phyloP scores from a whole-genome alignment of 2,329 filamentous ascomycete genomes.

The Epichloe festucae region DNA sequence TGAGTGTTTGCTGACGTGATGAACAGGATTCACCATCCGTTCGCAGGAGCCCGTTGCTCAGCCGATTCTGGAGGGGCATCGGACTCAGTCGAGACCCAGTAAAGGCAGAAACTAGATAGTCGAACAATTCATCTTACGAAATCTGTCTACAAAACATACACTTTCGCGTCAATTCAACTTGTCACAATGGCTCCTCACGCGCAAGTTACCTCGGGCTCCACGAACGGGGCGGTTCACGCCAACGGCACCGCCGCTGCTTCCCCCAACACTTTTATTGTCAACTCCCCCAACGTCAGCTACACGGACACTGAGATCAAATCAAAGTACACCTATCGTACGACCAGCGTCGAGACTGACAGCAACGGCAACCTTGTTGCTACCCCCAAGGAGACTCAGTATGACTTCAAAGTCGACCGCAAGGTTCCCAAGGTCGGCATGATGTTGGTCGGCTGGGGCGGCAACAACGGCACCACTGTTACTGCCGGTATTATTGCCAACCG shows the following conservation, averaged over 20 bases:
- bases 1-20: neutral
- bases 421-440: conserved; percentile 91
- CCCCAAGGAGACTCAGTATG: conserved; percentile 80
- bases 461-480: conserved; percentile 95
- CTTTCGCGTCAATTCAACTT: conserved; percentile 22
- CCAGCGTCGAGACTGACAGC: conserved; percentile 57
- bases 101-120: conserved; percentile 27
- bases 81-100: conserved; percentile 48
- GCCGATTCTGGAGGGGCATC: conserved; percentile 73
- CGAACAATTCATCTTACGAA: conserved; percentile 1
- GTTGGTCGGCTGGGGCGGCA: conserved; percentile 95
- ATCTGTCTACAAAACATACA: conserved; percentile 5
- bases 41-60: conserved; percentile 91
- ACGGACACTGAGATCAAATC: conserved; percentile 78
- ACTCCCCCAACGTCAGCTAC: conserved; percentile 87
- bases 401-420: conserved; percentile 95
- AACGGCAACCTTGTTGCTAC: conserved; percentile 70
- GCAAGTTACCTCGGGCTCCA: conserved; percentile 41
- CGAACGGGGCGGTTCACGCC: conserved; percentile 46
- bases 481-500: conserved; percentile 96
- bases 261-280: conserved; percentile 66
- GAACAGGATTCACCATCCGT: conserved; percentile 78
- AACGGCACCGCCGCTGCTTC: conserved; percentile 34
- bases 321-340: conserved; percentile 95
- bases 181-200: conserved; percentile 85